Evolutionary conservation across 2,329 filamentous ascomycete species (phyloP).

Genomic region (Monilinia polystroma): DNA sequence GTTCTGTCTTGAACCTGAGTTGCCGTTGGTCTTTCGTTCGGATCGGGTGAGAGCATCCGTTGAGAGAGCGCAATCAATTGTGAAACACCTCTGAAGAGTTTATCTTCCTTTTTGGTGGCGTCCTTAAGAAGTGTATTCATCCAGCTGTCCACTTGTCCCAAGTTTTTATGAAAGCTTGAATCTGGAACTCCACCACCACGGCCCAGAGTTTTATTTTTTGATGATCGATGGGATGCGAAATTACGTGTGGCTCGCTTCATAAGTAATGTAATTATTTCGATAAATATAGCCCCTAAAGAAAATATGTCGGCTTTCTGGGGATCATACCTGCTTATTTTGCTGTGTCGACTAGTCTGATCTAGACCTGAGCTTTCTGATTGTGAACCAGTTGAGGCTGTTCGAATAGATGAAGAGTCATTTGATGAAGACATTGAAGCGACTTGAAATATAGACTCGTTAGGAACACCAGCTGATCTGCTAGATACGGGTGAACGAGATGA

Average conservation of each 20-base stretch:
- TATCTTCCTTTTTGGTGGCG: conserved; percentile 48
- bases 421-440: conserved; percentile 16
- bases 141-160: conserved; percentile 68
- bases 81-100: conserved; percentile 51
- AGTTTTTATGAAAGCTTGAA: conserved; percentile 70
- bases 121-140: conserved; percentile 61
- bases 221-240: conserved; percentile 65
- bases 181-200: conserved; percentile 59
- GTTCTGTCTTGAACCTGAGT: conserved; percentile 53
- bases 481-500: conserved; percentile 33
- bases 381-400: conserved; percentile 29
- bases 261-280: conserved; percentile 69
- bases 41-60: conserved; percentile 54
- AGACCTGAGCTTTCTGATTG: not conserved
- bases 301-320: conserved; percentile 67
- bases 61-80: conserved; percentile 54
- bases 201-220: conserved; percentile 56
- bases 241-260: conserved; percentile 65
- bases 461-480: conserved; percentile 28
- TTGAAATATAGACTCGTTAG: not conserved
- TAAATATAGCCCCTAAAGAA: conserved; percentile 68
- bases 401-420: conserved; percentile 33
- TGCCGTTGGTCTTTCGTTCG: conserved; percentile 54
- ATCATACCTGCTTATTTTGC: conserved; percentile 45
- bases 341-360: conserved; percentile 24